Conservation (phyloP, 345 rosid species). For the Eucalyptus victrix region DNA sequence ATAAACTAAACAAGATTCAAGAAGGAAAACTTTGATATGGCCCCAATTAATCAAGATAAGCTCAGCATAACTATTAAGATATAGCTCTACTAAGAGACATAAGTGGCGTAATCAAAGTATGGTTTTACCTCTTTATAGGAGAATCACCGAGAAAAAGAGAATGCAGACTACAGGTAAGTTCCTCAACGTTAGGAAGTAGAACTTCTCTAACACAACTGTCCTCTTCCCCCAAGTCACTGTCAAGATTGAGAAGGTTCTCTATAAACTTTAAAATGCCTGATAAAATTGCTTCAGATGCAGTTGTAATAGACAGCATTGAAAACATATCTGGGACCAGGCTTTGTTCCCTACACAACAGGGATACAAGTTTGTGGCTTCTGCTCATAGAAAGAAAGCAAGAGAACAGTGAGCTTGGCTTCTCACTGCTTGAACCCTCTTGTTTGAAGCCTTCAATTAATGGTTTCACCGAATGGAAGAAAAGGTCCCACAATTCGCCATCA, state of each 20-base stretch:
- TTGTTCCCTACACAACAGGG: slow-evolving; percentile 48
- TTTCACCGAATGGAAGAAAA: slow-evolving; percentile 65
- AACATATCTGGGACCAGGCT: slow-evolving; percentile 74
- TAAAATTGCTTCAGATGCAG: slow-evolving; percentile 78
- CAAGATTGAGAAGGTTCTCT: slow-evolving; percentile 74
- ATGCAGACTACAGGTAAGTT: slow-evolving; percentile 63
- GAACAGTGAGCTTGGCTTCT: slow-evolving; percentile 85
- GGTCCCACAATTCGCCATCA: slow-evolving; percentile 73
- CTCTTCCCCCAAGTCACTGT: slow-evolving; percentile 38
- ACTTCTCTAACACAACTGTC: slow-evolving; percentile 19
- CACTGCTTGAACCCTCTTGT: slow-evolving; percentile 91
- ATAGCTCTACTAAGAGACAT: background rate
- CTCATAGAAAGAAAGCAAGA: slow-evolving; percentile 95
- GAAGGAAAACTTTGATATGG: background rate
- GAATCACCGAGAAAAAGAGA: slow-evolving; percentile 36
- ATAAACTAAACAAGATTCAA: background rate
- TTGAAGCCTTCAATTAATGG: slow-evolving; percentile 65
- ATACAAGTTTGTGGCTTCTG: slow-evolving; percentile 46
- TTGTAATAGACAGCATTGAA: slow-evolving; percentile 49
- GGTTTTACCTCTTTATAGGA: slow-evolving; percentile 50
- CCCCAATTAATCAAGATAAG: background rate
- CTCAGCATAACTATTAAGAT: background rate
- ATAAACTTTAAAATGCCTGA: slow-evolving; percentile 57
- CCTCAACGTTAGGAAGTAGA: slow-evolving; percentile 42
- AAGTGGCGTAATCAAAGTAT: background rate